A percentile compares a stretch with the other conserved stretches of the same genome.
phyloP scores from a whole-genome alignment of 2,329 filamentous ascomycete genomes.

The Annulohypoxylon truncatum region DNA sequence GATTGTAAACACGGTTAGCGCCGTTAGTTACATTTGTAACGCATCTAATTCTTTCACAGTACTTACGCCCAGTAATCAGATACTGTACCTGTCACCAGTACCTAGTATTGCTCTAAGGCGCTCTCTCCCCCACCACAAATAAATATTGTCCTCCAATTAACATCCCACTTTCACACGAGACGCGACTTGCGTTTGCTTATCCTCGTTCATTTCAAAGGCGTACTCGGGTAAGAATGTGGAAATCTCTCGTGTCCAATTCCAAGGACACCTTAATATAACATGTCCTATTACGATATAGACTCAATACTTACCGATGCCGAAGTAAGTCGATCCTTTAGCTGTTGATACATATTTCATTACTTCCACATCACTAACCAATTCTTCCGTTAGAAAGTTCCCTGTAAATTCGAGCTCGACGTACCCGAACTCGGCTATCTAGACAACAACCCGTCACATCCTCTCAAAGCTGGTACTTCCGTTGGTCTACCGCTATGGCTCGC shows the following conservation, averaged over 20 bases:
- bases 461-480: constrained; percentile 84
- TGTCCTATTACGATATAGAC: constrained; percentile 88
- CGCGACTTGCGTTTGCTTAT: background rate
- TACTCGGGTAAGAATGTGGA: constrained; percentile 8
- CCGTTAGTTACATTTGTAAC: too few species aligned
- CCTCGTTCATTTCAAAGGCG: too few species aligned
- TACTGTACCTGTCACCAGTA: too few species aligned
- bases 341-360: background rate
- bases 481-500: constrained; percentile 93
- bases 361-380: constrained; percentile 30
- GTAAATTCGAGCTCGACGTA: constrained; percentile 91
- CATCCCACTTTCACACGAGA: background rate
- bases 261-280: constrained; percentile 44
- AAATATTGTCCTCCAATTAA: too few species aligned
- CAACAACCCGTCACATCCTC: constrained; percentile 75
- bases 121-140: constrained; percentile 4
- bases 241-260: constrained; percentile 4
- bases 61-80: too few species aligned
- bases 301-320: constrained; percentile 87
- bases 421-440: constrained; percentile 90
- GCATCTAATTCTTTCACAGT: too few species aligned
- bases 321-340: constrained; percentile 59
- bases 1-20: too few species aligned
- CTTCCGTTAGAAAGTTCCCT: constrained; percentile 84
- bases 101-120: too few species aligned